phyloP scores from a whole-genome alignment of 2,329 filamentous ascomycete species.

The Phialemoniopsis sp. region DNA sequence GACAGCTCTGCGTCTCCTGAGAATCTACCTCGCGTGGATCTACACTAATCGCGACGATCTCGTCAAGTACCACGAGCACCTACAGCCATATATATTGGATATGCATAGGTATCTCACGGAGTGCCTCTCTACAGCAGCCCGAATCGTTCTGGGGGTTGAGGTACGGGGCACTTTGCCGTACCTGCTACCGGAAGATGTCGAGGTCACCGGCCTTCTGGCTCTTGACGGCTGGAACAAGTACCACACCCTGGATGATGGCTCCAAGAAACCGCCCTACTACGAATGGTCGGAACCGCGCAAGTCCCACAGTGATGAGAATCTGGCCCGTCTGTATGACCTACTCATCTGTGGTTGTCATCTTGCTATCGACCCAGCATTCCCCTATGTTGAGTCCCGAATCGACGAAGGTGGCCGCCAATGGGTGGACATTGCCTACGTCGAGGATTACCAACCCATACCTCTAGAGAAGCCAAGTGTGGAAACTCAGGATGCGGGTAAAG shows the following conservation, averaged over 20 bases:
- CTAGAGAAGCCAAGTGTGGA: too few relatives aligned
- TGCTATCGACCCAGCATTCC: slow-evolving; percentile 8
- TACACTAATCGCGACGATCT: slow-evolving; percentile 40
- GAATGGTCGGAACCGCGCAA: too few relatives aligned
- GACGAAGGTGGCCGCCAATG: slow-evolving; percentile 5
- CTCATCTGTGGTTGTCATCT: slow-evolving; percentile 12
- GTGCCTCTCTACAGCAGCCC: slow-evolving; percentile 28
- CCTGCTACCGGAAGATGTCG: slow-evolving; percentile 46
- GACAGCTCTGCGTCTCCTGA: slow-evolving; percentile 45
- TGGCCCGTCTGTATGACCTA: slow-evolving; percentile 14
- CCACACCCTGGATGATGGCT: slow-evolving; percentile 21
- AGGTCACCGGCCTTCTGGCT: slow-evolving; percentile 37
- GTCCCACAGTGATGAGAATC: slow-evolving; percentile 3
- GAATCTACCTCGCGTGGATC: slow-evolving; percentile 52
- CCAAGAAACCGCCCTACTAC: too few relatives aligned
- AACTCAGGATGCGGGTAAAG: not conserved
- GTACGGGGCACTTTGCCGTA: slow-evolving; percentile 37
- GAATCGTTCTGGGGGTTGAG: slow-evolving; percentile 29
- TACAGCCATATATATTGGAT: slow-evolving; percentile 38
- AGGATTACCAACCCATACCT: slow-evolving; percentile 4
- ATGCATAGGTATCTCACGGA: slow-evolving; percentile 42
- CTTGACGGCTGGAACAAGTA: slow-evolving; percentile 14
- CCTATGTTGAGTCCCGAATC: slow-evolving; percentile 6
- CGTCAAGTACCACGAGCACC: slow-evolving; percentile 36
- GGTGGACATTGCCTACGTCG: slow-evolving; percentile 7